A percentile compares a stretch with the other conserved stretches of the same genome.
Evolutionary conservation across 805 yeast species (phyloP).

Genomic region (Pichia membranifaciens): DNA sequence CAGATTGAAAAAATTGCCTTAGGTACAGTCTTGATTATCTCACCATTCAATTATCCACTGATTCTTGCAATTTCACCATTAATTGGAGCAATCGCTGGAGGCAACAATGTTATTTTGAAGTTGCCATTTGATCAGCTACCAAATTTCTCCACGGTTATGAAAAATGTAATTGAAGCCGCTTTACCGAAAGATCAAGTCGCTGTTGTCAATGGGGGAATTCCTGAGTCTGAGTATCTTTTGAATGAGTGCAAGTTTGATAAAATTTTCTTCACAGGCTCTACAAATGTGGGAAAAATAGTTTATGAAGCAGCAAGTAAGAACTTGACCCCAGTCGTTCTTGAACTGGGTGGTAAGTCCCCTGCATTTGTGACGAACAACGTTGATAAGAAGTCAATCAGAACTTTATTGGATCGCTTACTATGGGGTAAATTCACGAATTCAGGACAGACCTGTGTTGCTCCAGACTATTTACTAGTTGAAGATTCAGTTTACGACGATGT

Average conservation of each 20-base stretch:
- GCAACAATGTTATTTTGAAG: conserved; percentile 73
- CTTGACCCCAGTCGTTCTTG: conserved; percentile 74
- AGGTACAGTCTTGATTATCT: conserved; percentile 68
- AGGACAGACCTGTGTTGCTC: conserved; percentile 90
- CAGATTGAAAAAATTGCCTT: conserved; percentile 37
- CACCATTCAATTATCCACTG: conserved; percentile 81
- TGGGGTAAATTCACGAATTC: conserved; percentile 78
- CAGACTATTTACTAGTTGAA: conserved; percentile 76
- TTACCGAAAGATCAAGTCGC: conserved; percentile 52
- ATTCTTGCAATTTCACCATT: conserved; percentile 58
- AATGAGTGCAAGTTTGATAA: conserved; percentile 62
- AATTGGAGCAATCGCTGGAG: conserved; percentile 78
- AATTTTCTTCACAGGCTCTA: conserved; percentile 82
- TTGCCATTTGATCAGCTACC: conserved; percentile 68
- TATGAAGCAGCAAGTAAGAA: conserved; percentile 79
- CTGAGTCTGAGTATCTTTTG: conserved; percentile 53
- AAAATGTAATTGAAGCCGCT: conserved; percentile 46
- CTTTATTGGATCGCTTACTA: conserved; percentile 52
- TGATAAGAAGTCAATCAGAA: conserved; percentile 33
- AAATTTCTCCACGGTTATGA: conserved; percentile 47
- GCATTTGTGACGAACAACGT: conserved; percentile 43
- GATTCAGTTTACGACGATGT: conserved; percentile 43
- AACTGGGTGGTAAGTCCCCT: conserved; percentile 92
- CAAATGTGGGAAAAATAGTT: conserved; percentile 67
- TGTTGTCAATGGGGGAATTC: conserved; percentile 68